phyloP scores from a whole-genome alignment of 345 rosid species.

The Fremontodendron californicum region DNA sequence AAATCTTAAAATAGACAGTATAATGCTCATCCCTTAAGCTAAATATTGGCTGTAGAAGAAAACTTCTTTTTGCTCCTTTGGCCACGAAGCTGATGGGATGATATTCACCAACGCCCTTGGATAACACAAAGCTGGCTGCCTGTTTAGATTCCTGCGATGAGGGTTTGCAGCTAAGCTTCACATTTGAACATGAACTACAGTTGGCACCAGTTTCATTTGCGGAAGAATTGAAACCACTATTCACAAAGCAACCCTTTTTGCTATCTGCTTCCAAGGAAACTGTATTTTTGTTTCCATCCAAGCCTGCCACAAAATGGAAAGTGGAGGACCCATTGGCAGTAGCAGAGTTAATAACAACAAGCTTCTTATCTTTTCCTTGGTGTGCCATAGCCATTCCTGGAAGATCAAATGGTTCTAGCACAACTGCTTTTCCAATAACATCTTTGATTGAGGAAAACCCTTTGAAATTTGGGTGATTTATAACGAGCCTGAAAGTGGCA shows the following conservation, averaged over 20 bases:
- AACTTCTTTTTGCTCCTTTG: slow-evolving; percentile 50
- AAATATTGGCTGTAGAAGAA: slow-evolving; percentile 61
- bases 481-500: slow-evolving; percentile 67
- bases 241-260: slow-evolving; percentile 56
- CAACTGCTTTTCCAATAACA: slow-evolving; percentile 45
- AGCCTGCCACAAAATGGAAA: slow-evolving; percentile 56
- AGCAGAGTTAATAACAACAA: slow-evolving; percentile 34
- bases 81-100: slow-evolving; percentile 77
- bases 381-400: slow-evolving; percentile 60
- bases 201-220: background rate
- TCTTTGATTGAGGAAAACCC: slow-evolving; percentile 19
- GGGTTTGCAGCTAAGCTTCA: slow-evolving; percentile 49
- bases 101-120: slow-evolving; percentile 45
- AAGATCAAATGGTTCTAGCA: slow-evolving; percentile 67
- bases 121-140: slow-evolving; percentile 55
- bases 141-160: slow-evolving; percentile 23
- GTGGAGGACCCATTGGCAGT: slow-evolving; percentile 21
- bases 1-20: slow-evolving; percentile 62
- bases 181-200: slow-evolving; percentile 22
- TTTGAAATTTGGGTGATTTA: slow-evolving; percentile 16
- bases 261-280: slow-evolving; percentile 51
- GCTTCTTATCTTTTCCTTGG: slow-evolving; percentile 29
- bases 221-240: slow-evolving; percentile 24
- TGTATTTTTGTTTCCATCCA: slow-evolving; percentile 53
- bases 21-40: slow-evolving; percentile 74